These are phyloP conservation scores for Rhazya stricta DNA, from an alignment of 257 asterid genomes.

Conservation along the genomic window DNA sequence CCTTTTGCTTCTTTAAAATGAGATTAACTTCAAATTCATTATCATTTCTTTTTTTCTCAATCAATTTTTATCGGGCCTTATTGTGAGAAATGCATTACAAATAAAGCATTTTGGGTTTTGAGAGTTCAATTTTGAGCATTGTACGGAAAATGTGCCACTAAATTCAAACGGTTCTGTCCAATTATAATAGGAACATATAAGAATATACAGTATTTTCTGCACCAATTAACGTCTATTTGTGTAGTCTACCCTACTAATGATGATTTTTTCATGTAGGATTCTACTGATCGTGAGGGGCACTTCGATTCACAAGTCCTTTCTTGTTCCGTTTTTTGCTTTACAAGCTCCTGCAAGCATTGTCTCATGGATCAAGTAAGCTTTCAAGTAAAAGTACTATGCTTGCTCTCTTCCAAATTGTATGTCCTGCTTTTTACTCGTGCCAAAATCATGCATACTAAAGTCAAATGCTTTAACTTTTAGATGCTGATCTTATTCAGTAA, in stretches of 20 bases:
- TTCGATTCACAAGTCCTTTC: constrained; percentile 76
- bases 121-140: not conserved
- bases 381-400: not conserved
- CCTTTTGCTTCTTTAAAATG: not conserved
- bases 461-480: not conserved
- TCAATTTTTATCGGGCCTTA: not conserved
- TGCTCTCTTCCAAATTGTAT: not conserved
- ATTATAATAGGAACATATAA: not conserved
- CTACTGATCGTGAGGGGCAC: constrained; percentile 81
- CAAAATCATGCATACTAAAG: not conserved
- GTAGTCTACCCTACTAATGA: not conserved
- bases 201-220: not conserved
- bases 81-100: not conserved
- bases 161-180: not conserved
- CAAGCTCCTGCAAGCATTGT: constrained; percentile 72
- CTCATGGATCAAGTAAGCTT: constrained; percentile 80
- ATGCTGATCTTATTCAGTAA: not conserved
- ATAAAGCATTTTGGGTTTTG: too few relatives aligned
- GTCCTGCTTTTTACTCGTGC: not conserved
- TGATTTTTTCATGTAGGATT: constrained; percentile 41
- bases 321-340: constrained; percentile 73
- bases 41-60: not conserved
- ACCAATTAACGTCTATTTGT: not conserved
- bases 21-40: too few relatives aligned
- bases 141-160: not conserved